phyloP scores from a whole-genome alignment of 805 yeast genomes.

The Monosporozyma unispora region DNA sequence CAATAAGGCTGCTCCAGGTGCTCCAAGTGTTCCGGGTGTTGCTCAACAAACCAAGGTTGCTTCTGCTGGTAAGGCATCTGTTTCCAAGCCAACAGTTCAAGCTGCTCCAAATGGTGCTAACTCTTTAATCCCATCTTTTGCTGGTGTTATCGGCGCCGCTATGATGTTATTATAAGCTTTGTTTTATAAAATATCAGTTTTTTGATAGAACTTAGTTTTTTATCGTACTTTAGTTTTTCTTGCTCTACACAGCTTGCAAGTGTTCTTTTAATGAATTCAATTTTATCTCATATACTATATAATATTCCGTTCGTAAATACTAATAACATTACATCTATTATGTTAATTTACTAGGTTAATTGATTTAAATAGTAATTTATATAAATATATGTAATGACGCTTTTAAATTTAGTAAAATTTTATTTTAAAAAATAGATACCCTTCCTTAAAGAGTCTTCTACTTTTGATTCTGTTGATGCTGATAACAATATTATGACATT shows the following conservation, averaged over 20 bases:
- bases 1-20: neutral
- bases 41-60: neutral
- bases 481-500: too few relatives aligned
- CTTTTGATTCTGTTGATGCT: too few relatives aligned
- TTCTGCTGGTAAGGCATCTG: too few relatives aligned
- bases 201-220: neutral
- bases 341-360: neutral
- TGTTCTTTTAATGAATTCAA: too few relatives aligned
- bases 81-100: neutral
- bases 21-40: neutral
- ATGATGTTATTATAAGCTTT: slow-evolving; percentile 6
- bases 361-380: neutral
- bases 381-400: neutral
- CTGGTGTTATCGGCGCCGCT: slow-evolving; percentile 11
- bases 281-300: too few relatives aligned
- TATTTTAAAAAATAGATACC: too few relatives aligned
- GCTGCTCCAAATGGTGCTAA: slow-evolving; percentile 5
- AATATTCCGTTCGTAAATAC: neutral
- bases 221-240: too few relatives aligned
- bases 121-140: slow-evolving; percentile 6
- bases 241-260: too few relatives aligned
- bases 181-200: neutral
- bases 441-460: too few relatives aligned
- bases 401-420: neutral
- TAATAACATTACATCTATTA: neutral